Percentiles rank a stretch among this genome's conserved stretches.
Conservation (phyloP, 2,329 filamentous ascomycete genomes). For the Arthrinium phaeospermum region DNA sequence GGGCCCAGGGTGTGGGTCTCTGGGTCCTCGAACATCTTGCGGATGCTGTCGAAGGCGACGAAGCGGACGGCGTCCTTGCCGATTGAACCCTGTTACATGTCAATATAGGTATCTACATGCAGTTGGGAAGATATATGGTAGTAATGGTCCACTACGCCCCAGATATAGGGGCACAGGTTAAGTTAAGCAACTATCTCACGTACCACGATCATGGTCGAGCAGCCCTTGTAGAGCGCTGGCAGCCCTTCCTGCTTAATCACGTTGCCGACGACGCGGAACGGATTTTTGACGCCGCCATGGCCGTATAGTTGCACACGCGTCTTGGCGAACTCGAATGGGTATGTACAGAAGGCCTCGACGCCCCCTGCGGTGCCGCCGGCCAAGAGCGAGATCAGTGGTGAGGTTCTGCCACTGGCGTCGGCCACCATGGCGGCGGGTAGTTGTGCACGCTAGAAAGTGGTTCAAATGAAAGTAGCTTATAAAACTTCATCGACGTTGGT, state of each 20-base stretch:
- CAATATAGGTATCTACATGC: neutral
- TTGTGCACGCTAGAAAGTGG: neutral
- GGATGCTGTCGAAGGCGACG: conserved; percentile 67
- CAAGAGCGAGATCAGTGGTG: conserved; percentile 35
- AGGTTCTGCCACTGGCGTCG: conserved; percentile 32
- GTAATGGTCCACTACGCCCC: too few species aligned
- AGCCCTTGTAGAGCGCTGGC: conserved; percentile 65
- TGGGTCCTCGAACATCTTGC: conserved; percentile 54
- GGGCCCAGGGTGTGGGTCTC: conserved; percentile 61
- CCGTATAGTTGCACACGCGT: conserved; percentile 61
- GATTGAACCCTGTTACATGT: conserved; percentile 52
- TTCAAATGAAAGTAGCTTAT: too few species aligned
- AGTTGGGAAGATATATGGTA: too few species aligned
- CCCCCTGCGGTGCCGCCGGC: conserved; percentile 41
- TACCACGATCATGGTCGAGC: conserved; percentile 53
- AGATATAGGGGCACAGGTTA: neutral
- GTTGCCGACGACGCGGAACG: conserved; percentile 58
- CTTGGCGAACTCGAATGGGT: conserved; percentile 70
- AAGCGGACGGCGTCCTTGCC: conserved; percentile 69
- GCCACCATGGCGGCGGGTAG: conserved; percentile 34
- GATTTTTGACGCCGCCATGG: conserved; percentile 52
- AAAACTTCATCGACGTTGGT: too few species aligned
- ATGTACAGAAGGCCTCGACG: conserved; percentile 44
- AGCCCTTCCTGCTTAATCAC: conserved; percentile 63
- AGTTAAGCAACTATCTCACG: conserved; percentile 19